Base-by-base conservation (phyloP, 352 stramenopile genomes). In the Elongisporangium anandrum region DNA sequence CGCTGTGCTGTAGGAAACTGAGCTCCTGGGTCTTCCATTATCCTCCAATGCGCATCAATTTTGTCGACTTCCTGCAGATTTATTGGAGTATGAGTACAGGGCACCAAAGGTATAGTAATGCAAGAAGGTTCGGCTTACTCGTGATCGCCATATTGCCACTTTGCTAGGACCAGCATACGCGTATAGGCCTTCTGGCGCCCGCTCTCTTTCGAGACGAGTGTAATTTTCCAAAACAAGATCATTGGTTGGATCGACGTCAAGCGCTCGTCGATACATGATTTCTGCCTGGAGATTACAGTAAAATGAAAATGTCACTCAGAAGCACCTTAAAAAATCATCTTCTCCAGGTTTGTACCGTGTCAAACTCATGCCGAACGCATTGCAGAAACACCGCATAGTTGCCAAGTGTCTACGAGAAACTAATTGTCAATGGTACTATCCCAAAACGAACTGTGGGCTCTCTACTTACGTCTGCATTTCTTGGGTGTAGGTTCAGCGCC, bases 371-470 rank as follows among this genome's bases (percentile, higher is more conserved):
- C 22, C 66, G 65, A 8, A 89, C 63, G 50, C 70, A 85, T 56
- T 94, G 79, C 24, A 76, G 51, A 45, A 79, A 92, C 4, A 82
- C 68, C 0, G 84, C 84, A 45, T 85, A 90, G 26, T 82, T 87
- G 4, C 71, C 79, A 20, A 94, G 61, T 21, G 75, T 63, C 79
- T 93, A 52, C 10, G 22, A 38, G 3, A 49, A 20, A 56, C 7
- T 10, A 48, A 23, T 39, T 21, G 29, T 39, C 48, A 17, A 57
- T 23, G n/a, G 16, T 22, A n/a, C 7, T 17, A 55, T 59, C 45
- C 54, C 47, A n/a, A n/a, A n/a, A n/a, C n/a, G n/a, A n/a, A n/a
- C n/a, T n/a, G n/a, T n/a, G n/a, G n/a, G n/a, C n/a, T n/a, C n/a
- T 24, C 22, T 39, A 60, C 64, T 52, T 63, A 90, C 80, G 13